Conservation (phyloP, 306 rosid genomes). For the Cucumis melo region DNA sequence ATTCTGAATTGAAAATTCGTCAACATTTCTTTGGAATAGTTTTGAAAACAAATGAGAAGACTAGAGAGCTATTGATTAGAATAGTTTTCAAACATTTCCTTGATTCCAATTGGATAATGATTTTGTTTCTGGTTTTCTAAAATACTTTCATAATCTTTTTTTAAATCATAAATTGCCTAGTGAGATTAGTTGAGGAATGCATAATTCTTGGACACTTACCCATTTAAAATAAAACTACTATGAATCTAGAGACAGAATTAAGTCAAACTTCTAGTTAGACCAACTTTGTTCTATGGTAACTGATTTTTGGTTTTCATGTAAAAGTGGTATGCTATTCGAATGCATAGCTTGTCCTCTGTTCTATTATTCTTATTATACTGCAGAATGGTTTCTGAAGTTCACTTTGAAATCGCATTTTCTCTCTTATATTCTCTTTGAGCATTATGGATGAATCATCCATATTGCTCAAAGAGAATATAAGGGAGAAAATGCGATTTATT, state of each 20-base stretch:
- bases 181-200: too few relatives aligned
- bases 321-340: not conserved
- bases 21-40: not conserved
- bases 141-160: not conserved
- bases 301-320: not conserved
- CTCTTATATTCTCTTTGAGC: not conserved
- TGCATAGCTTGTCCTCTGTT: not conserved
- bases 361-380: not conserved
- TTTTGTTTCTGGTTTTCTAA: not conserved
- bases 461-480: too few relatives aligned
- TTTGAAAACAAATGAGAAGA: not conserved
- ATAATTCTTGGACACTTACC: too few relatives aligned
- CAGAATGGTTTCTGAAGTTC: not conserved
- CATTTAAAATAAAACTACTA: too few relatives aligned
- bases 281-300: not conserved
- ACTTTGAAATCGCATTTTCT: not conserved
- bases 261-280: not conserved
- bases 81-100: not conserved
- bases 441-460: not conserved
- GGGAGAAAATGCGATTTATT: too few relatives aligned
- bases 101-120: too few relatives aligned
- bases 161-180: too few relatives aligned
- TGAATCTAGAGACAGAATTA: not conserved
- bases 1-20: not conserved
- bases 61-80: not conserved